Evolutionary conservation across 257 asterid genomes (phyloP).

Genomic region (Lantana camara): DNA sequence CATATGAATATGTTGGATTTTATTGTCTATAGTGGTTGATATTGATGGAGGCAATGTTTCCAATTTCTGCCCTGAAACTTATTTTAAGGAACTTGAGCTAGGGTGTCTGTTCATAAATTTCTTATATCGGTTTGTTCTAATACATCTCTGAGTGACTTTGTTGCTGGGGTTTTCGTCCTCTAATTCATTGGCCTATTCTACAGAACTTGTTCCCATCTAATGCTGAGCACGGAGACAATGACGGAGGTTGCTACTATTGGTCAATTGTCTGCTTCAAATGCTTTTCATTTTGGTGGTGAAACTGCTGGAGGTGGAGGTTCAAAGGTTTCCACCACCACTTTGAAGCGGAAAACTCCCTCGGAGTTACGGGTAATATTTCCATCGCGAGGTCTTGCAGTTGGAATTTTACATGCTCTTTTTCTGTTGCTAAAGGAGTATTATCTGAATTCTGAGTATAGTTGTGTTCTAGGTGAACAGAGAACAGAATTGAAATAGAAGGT

Average conservation of each 20-base stretch:
- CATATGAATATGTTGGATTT: too few species aligned
- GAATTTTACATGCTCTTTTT: neutral
- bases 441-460: neutral
- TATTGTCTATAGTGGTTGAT: too few species aligned
- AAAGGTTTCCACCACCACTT: conserved; percentile 41
- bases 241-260: conserved; percentile 64
- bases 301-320: conserved; percentile 45
- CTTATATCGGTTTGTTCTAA: too few species aligned
- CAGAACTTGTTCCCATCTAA: too few species aligned
- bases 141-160: too few species aligned
- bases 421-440: neutral
- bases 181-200: too few species aligned
- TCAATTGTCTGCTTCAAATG: conserved; percentile 48
- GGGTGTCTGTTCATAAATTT: too few species aligned
- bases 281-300: conserved; percentile 49
- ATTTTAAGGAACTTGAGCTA: too few species aligned
- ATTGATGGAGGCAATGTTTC: too few species aligned
- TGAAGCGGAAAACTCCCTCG: conserved; percentile 87
- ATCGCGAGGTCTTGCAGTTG: conserved; percentile 10
- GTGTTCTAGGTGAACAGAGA: conserved; percentile 3
- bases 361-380: conserved; percentile 63
- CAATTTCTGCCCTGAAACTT: too few species aligned
- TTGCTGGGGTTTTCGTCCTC: too few species aligned
- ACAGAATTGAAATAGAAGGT: neutral
- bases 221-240: conserved; percentile 41